These are phyloP conservation scores for Kazachstania africana DNA, from an alignment of 805 yeast species.

Conservation along the genomic window DNA sequence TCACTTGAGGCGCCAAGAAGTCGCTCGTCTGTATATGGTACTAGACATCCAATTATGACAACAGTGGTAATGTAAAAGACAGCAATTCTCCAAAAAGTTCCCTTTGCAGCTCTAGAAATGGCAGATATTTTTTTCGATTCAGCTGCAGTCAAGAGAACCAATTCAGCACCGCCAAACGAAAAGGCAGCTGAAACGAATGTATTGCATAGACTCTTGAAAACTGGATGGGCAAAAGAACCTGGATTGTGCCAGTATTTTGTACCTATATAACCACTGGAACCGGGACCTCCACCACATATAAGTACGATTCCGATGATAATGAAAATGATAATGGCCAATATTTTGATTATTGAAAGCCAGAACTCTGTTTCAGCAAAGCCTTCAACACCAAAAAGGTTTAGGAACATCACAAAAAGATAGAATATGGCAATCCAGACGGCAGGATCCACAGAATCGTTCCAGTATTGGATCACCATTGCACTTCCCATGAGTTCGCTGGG, in stretches of 20 bases:
- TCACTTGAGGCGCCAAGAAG: conserved; percentile 41
- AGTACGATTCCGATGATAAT: conserved; percentile 39
- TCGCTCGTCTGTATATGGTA: conserved; percentile 37
- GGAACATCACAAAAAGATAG: conserved; percentile 30
- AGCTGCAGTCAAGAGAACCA: conserved; percentile 62
- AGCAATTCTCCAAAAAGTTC: conserved; percentile 51
- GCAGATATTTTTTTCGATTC: conserved; percentile 47
- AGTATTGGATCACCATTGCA: conserved; percentile 36
- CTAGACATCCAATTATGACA: conserved; percentile 47
- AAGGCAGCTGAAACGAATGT: conserved; percentile 53
- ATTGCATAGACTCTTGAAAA: conserved; percentile 36
- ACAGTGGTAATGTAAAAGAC: conserved; percentile 45
- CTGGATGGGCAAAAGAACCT: conserved; percentile 41
- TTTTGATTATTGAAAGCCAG: conserved; percentile 33
- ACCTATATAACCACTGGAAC: conserved; percentile 4
- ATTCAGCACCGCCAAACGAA: conserved; percentile 62
- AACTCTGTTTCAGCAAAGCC: conserved; percentile 43
- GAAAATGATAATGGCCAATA: conserved; percentile 37
- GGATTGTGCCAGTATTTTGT: conserved; percentile 37
- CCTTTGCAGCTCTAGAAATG: conserved; percentile 63
- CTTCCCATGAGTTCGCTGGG: conserved; percentile 40
- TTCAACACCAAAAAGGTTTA: conserved; percentile 39
- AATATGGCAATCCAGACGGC: conserved; percentile 36
- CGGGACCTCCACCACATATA: conserved; percentile 36
- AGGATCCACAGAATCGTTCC: conserved; percentile 32